Percentiles rank a stretch among this genome's conserved stretches.
Conservation (phyloP, 805 yeast species). For the Lachancea dasiensis region DNA sequence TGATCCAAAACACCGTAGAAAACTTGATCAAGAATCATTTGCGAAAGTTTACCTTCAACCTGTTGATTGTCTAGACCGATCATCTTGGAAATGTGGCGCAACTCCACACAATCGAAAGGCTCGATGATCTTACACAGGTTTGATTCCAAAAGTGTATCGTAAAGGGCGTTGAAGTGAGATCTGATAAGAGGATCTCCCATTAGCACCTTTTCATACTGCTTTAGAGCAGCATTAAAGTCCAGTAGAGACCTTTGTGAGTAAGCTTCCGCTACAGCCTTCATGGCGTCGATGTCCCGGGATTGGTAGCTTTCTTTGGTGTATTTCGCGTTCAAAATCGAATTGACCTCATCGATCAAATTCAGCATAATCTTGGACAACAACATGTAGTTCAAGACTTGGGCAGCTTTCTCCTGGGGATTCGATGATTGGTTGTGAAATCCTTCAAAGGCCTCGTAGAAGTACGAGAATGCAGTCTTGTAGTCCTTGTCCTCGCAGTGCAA, state of each 20-base stretch:
- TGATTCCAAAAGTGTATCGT: conserved; percentile 88
- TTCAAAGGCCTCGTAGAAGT: conserved; percentile 92
- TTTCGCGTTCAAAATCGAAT: conserved; percentile 69
- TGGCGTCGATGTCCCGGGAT: conserved; percentile 86
- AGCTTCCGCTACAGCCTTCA: conserved; percentile 89
- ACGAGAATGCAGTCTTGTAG: conserved; percentile 91
- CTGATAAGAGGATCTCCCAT: conserved; percentile 83
- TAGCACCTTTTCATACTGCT: conserved; percentile 64
- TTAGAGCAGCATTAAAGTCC: conserved; percentile 82
- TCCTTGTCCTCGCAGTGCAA: conserved; percentile 96
- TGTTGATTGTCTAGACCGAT: conserved; percentile 84
- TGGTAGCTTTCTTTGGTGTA: conserved; percentile 59
- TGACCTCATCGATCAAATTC: conserved; percentile 79
- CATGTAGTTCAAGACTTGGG: conserved; percentile 86
- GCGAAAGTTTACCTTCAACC: conserved; percentile 90
- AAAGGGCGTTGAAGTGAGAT: conserved; percentile 85
- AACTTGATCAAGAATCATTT: conserved; percentile 94
- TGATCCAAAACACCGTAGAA: conserved; percentile 95
- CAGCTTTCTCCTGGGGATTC: conserved; percentile 57
- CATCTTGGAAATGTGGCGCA: conserved; percentile 77
- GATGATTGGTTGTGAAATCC: conserved; percentile 55
- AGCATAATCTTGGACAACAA: conserved; percentile 89
- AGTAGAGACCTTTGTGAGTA: conserved; percentile 83
- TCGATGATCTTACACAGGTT: conserved; percentile 91
- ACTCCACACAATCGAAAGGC: conserved; percentile 94